Base-by-base conservation (phyloP, 441 rosid species). In the Iberis amara region DNA sequence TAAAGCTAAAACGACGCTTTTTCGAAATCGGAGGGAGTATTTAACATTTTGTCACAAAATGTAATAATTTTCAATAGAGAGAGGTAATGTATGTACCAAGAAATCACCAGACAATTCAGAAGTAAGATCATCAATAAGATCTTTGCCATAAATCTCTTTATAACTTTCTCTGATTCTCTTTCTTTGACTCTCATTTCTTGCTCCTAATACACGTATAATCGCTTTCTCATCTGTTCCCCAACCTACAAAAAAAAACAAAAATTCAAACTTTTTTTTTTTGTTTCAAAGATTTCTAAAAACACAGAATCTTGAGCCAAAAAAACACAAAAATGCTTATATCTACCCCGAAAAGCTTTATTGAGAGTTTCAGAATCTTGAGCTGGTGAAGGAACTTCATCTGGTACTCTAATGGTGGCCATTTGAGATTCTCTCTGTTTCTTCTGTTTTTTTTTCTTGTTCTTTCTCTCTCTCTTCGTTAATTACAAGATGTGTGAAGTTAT, bases 81-180 rank as follows among this genome's bases (percentile, higher is more conserved):
- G 27, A 24, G 27, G 4, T n/a, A n/a, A 8, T 30, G 33, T 3
- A 4, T 31, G 2, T 31, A 68, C 72, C 68, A 39, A 36, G 56
- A 82, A 91, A 78, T 88, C 89, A 55, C 96, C 89, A 37, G 89
- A 79, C 26, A 91, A 69, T 55, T 91, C 95, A 24, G 86, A 70
- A 31, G 59, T 2, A 21, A 88, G 87, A 58, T 57, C 74, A 57
- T 73, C 70, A 51, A 79, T 66, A 49, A 91, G 96, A 33, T 73
- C 68, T 70, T 80, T 66, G 31, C 74, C 63, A 62, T 78, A 81
- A 57, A 74, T 82, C 59, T 68, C 73, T 70, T 32, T 57, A 59
- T 83, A 91, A 11, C 79, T 59, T 26, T 88, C 94, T 42, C 73
- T 73, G 59, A 91, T 91, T 54, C 27, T 41, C 68, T 42, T 78